Base-by-base conservation (phyloP, 1,284 basidiomycete species). In the Microstroma glucosiphilum region DNA sequence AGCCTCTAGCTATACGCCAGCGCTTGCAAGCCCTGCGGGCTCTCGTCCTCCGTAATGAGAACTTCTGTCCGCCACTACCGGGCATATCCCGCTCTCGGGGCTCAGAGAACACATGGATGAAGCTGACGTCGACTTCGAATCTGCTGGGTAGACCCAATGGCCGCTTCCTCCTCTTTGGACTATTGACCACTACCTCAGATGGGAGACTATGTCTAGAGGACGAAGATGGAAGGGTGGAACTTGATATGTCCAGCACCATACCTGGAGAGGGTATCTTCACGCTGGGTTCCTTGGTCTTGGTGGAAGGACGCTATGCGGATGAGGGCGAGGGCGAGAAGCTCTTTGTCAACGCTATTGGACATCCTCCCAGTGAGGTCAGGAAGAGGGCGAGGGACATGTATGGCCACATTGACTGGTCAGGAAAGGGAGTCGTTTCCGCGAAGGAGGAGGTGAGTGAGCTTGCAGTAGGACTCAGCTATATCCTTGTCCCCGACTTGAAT, bases 241-340 rank as follows among this genome's bases (percentile, higher is more conserved):
- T 99, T 37, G 92, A 98, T 78, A 88, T 97, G 72, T 86, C 88
- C 4, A 87, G 89, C 71, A 84, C 94, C 23, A 62, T 68, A 64
- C 93, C 94, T 6, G 92, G 92, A 53, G 93, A 96, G 78, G 96
- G 96, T 0, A 81, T 99, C 15, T 98, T 97, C 76, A 96, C 93
- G 0, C 93, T 98, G 80, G 96, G 96, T 0, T 91, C 89, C 64
- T 89, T 96, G 80, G 91, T 92, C 1, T 84, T 99, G 9, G 87
- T 97, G 0, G 96, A 98, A 80, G 96, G 96, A 40, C 91, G 93
- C 75, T 99, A 97, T 77, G 96, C 91, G 0, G 87, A 92, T 64
- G 91, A 97, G 37, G 43, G 43, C 4, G 51, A 54, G 21, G 51
- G 51, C 51, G 90, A 89, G 57, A 89, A 85, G 0, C 83, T 99